phyloP scores from a whole-genome alignment of 331 rosid species.

The Quercus lobata region DNA sequence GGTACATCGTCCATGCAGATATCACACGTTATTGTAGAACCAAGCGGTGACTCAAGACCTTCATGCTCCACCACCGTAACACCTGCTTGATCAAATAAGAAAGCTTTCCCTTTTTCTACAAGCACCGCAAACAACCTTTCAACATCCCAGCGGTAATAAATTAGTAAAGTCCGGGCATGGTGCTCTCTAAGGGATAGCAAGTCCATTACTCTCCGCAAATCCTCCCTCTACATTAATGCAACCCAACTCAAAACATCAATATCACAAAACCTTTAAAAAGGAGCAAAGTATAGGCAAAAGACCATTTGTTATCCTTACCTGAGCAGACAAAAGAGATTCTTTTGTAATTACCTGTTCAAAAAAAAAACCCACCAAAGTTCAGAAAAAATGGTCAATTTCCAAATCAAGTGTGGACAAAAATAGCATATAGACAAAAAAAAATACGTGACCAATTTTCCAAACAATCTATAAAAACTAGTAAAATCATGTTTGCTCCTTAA shows the following conservation, averaged over 20 bases:
- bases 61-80: slow-evolving; percentile 53
- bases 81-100: slow-evolving; percentile 73
- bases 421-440: background rate
- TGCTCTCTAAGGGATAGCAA: slow-evolving; percentile 68
- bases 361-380: slow-evolving; percentile 6
- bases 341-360: slow-evolving; percentile 67
- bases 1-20: slow-evolving; percentile 80
- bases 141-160: slow-evolving; percentile 87
- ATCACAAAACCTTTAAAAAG: slow-evolving; percentile 1
- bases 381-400: slow-evolving; percentile 10
- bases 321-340: slow-evolving; percentile 76
- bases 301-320: slow-evolving; percentile 43
- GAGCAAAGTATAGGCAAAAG: background rate
- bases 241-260: slow-evolving; percentile 18
- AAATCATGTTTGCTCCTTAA: background rate
- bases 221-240: slow-evolving; percentile 59
- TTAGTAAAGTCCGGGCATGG: slow-evolving; percentile 91
- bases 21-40: slow-evolving; percentile 47
- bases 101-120: slow-evolving; percentile 59
- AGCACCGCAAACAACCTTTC: slow-evolving; percentile 63
- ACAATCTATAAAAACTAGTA: background rate
- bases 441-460: background rate
- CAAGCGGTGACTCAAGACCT: slow-evolving; percentile 19
- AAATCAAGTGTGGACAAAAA: background rate
- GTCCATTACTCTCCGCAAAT: slow-evolving; percentile 84